Conservation (phyloP, 179 eudicot genomes). For the Beta corolliflora region DNA sequence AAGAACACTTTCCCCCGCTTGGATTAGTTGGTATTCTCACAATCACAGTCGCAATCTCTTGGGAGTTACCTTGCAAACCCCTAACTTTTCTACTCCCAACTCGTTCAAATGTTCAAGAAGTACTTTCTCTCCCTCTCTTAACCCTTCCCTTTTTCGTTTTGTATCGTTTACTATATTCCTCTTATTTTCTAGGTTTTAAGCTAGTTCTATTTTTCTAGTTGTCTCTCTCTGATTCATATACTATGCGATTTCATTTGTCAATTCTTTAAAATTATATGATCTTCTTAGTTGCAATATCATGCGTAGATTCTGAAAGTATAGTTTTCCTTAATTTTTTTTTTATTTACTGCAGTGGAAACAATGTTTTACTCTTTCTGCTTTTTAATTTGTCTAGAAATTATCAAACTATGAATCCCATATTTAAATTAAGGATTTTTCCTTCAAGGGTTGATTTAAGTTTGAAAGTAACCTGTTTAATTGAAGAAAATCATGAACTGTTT, state of each 20-base stretch:
- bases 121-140: not conserved
- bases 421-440: not conserved
- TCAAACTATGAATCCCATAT: not conserved
- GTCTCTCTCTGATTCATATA: not conserved
- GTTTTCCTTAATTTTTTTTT: not conserved
- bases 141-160: not conserved
- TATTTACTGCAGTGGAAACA: not conserved
- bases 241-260: not conserved
- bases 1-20: not conserved
- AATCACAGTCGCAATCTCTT: not conserved
- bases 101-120: conserved; percentile 19
- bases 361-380: not conserved
- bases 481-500: not conserved
- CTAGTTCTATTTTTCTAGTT: not conserved
- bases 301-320: not conserved
- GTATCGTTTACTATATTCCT: no score
- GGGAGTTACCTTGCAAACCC: not conserved
- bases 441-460: not conserved
- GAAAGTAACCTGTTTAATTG: no score
- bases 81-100: not conserved
- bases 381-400: not conserved
- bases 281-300: not conserved
- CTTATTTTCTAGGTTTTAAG: conserved; percentile 7
- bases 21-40: not conserved
- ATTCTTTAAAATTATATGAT: not conserved